phyloP scores from a whole-genome alignment of 2,329 filamentous ascomycete genomes.

The Kalmusia sp. region DNA sequence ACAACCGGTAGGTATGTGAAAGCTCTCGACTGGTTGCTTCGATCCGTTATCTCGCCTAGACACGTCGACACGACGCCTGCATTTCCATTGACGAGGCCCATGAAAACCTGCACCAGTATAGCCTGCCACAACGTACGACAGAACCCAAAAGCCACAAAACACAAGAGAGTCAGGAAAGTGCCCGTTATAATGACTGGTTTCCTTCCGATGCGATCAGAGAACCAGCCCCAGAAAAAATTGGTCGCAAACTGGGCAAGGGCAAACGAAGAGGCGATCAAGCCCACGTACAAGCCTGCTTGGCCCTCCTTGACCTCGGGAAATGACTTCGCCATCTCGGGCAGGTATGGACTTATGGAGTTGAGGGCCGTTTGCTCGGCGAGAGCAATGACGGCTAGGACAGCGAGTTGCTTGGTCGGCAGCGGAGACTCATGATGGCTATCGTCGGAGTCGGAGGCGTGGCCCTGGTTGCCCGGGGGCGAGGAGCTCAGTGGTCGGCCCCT shows the following conservation, averaged over 20 bases:
- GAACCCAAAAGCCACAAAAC: slow-evolving; percentile 88
- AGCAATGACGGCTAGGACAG: slow-evolving; percentile 84
- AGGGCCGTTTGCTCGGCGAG: slow-evolving; percentile 94
- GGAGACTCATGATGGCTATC: slow-evolving; percentile 67
- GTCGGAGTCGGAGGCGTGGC: slow-evolving; percentile 43
- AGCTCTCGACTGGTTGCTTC: slow-evolving; percentile 89
- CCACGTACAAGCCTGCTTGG: slow-evolving; percentile 85
- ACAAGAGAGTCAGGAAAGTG: slow-evolving; percentile 80
- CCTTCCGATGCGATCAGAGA: slow-evolving; percentile 79
- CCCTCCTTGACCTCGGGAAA: slow-evolving; percentile 79
- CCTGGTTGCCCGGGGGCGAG: slow-evolving; percentile 32
- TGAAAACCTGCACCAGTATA: slow-evolving; percentile 82
- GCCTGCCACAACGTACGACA: slow-evolving; percentile 84
- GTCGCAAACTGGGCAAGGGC: slow-evolving; percentile 91
- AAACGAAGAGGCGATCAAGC: slow-evolving; percentile 87
- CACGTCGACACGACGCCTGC: slow-evolving; percentile 93
- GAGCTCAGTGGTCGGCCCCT: slow-evolving; percentile 61
- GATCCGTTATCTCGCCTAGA: slow-evolving; percentile 91
- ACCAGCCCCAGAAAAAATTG: slow-evolving; percentile 89
- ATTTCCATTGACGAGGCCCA: slow-evolving; percentile 95
- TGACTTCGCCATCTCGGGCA: slow-evolving; percentile 87
- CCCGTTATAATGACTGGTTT: slow-evolving; percentile 85
- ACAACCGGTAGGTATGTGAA: slow-evolving; percentile 95
- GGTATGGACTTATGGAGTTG: slow-evolving; percentile 94
- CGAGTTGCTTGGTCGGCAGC: slow-evolving; percentile 81